Evolutionary conservation across 1,284 basidiomycete species (phyloP).

Genomic region (Fomitopsis schrenkii): DNA sequence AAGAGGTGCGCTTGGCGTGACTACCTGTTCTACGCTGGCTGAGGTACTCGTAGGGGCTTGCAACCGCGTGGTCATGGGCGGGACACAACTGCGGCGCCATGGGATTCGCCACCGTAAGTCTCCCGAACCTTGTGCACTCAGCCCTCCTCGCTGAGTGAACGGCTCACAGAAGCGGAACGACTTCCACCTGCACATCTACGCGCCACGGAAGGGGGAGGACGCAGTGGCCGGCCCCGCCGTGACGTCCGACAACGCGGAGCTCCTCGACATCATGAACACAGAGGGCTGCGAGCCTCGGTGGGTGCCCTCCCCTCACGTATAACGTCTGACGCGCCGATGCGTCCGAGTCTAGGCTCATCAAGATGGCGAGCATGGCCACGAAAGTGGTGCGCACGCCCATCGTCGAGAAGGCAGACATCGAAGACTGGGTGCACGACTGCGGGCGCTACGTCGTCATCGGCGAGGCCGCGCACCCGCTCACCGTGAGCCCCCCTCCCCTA

Average conservation of each 20-base stretch:
- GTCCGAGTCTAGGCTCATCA: conserved; percentile 8
- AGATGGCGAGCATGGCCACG: conserved; percentile 12
- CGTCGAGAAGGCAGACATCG: conserved; percentile 14
- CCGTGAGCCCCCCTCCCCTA: conserved; percentile 31
- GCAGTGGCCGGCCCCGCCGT: neutral
- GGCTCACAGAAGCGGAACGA: neutral
- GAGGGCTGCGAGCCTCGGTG: conserved; percentile 14
- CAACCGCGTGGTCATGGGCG: conserved; percentile 16
- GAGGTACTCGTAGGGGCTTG: neutral
- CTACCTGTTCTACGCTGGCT: neutral
- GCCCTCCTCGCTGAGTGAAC: too few species aligned
- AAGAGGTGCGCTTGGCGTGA: neutral
- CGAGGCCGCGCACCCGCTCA: conserved; percentile 47
- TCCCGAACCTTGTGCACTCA: too few species aligned
- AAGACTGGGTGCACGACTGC: conserved; percentile 24
- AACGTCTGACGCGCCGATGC: neutral
- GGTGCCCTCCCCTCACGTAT: neutral
- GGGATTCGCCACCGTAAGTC: conserved; percentile 15
- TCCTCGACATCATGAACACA: conserved; percentile 1
- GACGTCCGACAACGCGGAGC: neutral
- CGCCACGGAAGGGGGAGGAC: neutral
- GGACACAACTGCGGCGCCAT: conserved; percentile 13
- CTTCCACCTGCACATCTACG: neutral
- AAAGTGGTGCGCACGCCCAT: conserved; percentile 10
- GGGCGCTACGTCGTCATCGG: conserved; percentile 22